Evolutionary conservation across 1,284 basidiomycete species (phyloP).

Genomic region (Leccinum griseonigrum): DNA sequence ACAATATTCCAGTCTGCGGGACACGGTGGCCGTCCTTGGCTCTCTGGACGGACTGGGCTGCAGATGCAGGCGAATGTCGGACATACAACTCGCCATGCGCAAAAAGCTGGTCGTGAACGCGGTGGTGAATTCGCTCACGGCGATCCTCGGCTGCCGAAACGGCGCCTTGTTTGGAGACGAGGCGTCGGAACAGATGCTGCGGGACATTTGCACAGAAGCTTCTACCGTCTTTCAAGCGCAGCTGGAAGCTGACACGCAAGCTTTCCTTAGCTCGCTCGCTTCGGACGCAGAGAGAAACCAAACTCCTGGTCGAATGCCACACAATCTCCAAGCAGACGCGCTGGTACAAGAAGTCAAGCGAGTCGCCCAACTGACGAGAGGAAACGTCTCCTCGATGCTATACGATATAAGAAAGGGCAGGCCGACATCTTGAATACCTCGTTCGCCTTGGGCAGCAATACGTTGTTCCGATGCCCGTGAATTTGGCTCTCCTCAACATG

Average conservation of each 20-base stretch:
- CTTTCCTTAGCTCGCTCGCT: slow-evolving; percentile 35
- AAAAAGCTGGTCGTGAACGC: slow-evolving; percentile 86
- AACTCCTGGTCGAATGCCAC: slow-evolving; percentile 42
- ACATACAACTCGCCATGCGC: slow-evolving; percentile 72
- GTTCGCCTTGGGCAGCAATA: slow-evolving; percentile 61
- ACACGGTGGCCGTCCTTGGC: slow-evolving; percentile 68
- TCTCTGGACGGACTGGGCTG: slow-evolving; percentile 57
- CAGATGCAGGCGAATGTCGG: slow-evolving; percentile 67
- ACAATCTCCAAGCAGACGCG: slow-evolving; percentile 35
- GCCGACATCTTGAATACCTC: slow-evolving; percentile 80
- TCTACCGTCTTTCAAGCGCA: slow-evolving; percentile 55
- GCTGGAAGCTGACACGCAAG: slow-evolving; percentile 43
- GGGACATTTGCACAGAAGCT: slow-evolving; percentile 59
- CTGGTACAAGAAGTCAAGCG: slow-evolving; percentile 53
- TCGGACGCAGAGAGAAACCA: slow-evolving; percentile 29
- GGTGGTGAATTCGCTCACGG: slow-evolving; percentile 87
- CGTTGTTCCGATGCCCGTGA: slow-evolving; percentile 62
- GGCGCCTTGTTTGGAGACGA: slow-evolving; percentile 60
- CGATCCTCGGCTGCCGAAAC: slow-evolving; percentile 79
- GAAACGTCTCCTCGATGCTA: slow-evolving; percentile 80
- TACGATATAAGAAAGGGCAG: slow-evolving; percentile 60
- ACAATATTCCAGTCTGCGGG: slow-evolving; percentile 59
- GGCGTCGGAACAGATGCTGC: slow-evolving; percentile 44
- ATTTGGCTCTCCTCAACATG: slow-evolving; percentile 60
- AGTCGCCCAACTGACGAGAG: slow-evolving; percentile 53